Evolutionary conservation across 345 rosid species (phyloP).

Genomic region (Salix arbutifolia): DNA sequence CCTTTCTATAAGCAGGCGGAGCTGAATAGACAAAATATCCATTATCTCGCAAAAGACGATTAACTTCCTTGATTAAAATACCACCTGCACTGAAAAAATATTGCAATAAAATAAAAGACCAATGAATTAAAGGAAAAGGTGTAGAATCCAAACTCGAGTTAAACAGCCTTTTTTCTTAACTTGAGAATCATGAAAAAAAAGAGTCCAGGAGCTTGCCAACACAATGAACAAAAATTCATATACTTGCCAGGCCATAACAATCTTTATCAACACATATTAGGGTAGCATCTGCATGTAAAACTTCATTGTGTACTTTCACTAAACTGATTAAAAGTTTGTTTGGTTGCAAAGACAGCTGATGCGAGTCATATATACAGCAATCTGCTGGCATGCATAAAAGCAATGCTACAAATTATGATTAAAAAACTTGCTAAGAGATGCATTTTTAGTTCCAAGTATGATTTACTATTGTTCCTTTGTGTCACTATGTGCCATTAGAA

Average conservation of each 20-base stretch:
- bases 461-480: neutral
- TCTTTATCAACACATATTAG: neutral
- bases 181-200: neutral
- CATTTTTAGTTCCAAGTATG: neutral
- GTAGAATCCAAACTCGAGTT: neutral
- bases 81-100: slow-evolving; percentile 51
- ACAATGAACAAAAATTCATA: neutral
- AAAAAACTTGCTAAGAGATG: neutral
- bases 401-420: neutral
- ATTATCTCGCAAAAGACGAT: slow-evolving; percentile 67
- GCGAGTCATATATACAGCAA: neutral
- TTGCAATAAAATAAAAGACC: neutral
- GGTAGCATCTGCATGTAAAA: slow-evolving; percentile 4
- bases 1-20: slow-evolving; percentile 82
- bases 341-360: neutral
- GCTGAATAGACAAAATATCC: slow-evolving; percentile 93
- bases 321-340: neutral
- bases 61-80: slow-evolving; percentile 82
- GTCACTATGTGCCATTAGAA: neutral
- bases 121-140: neutral
- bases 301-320: neutral
- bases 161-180: neutral
- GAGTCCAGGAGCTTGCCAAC: neutral
- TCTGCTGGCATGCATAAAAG: neutral
- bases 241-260: neutral